These are phyloP conservation scores for Starmerella scarabaei DNA, from an alignment of 805 yeast species.

Conservation along the genomic window DNA sequence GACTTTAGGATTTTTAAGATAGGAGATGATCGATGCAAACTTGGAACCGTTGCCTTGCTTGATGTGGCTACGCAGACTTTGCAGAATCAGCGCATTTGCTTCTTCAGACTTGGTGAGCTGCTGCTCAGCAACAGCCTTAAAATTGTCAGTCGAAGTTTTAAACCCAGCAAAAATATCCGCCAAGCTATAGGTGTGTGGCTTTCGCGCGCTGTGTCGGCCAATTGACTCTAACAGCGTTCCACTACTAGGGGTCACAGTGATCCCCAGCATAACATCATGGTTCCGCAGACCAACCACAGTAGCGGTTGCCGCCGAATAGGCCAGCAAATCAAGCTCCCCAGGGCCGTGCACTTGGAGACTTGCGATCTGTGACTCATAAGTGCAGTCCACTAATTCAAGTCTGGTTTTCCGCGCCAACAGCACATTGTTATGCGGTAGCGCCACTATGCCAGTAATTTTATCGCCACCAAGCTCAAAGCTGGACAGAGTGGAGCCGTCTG, in stretches of 20 bases:
- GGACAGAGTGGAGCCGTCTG: conserved; percentile 2
- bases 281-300: conserved; percentile 11
- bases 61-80: conserved; percentile 36
- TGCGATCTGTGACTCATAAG: conserved; percentile 14
- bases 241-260: conserved; percentile 16
- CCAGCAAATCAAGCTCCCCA: conserved; percentile 4
- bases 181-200: conserved; percentile 11
- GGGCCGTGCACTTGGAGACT: conserved; percentile 1
- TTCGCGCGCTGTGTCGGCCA: conserved; percentile 17
- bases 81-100: conserved; percentile 30
- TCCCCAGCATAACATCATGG: conserved; percentile 15
- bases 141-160: conserved; percentile 20
- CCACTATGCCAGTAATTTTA: conserved; percentile 9
- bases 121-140: conserved; percentile 3
- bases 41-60: conserved; percentile 18
- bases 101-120: conserved; percentile 33
- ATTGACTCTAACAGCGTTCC: conserved; percentile 21
- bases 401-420: conserved; percentile 5
- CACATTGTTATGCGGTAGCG: conserved; percentile 16
- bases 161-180: conserved; percentile 29
- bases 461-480: conserved; percentile 9
- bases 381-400: conserved; percentile 17
- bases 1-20: conserved; percentile 12
- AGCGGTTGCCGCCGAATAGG: conserved; percentile 11
- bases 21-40: conserved; percentile 15